Evolutionary conservation across 192 early-diverging fungal genomes (phyloP).

Genomic region (Umbelopsis isabellina): DNA sequence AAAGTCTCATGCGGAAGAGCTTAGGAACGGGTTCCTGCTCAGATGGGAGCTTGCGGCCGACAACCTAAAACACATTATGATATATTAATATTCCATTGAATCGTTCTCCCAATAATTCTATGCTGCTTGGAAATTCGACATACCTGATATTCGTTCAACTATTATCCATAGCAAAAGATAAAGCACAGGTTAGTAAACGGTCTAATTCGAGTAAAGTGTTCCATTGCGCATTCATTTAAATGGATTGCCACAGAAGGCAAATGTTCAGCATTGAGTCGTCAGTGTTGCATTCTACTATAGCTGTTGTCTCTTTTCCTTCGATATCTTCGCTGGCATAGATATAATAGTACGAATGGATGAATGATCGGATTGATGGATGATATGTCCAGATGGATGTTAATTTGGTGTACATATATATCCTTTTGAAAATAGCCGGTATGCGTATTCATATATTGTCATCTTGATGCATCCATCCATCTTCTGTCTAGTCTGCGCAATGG

Average conservation of each 20-base stretch:
- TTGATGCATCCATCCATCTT: constrained; percentile 6
- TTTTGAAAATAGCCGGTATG: neutral
- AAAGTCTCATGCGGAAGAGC: constrained; percentile 98
- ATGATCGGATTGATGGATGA: too few species aligned
- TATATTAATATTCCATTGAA: neutral
- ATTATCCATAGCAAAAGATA: constrained; percentile 11
- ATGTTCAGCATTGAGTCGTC: too few species aligned
- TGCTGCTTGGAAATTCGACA: neutral
- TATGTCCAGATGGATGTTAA: too few species aligned
- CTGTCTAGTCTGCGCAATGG: neutral
- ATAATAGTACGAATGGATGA: too few species aligned
- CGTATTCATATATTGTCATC: neutral
- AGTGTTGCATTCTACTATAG: too few species aligned
- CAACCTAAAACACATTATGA: constrained; percentile 58
- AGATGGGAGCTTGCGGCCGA: constrained; percentile 92
- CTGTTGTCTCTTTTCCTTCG: neutral
- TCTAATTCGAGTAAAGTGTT: too few species aligned
- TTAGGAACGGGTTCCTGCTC: constrained; percentile 89
- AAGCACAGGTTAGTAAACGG: neutral
- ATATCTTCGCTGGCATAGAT: neutral
- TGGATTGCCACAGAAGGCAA: too few species aligned
- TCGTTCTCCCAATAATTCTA: neutral
- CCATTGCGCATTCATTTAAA: too few species aligned
- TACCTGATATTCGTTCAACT: constrained; percentile 59
- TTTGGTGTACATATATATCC: too few species aligned